Percentiles rank a stretch among this genome's conserved stretches.
phyloP scores from a whole-genome alignment of 2,329 filamentous ascomycete species.

The Ophiobolus disseminans region DNA sequence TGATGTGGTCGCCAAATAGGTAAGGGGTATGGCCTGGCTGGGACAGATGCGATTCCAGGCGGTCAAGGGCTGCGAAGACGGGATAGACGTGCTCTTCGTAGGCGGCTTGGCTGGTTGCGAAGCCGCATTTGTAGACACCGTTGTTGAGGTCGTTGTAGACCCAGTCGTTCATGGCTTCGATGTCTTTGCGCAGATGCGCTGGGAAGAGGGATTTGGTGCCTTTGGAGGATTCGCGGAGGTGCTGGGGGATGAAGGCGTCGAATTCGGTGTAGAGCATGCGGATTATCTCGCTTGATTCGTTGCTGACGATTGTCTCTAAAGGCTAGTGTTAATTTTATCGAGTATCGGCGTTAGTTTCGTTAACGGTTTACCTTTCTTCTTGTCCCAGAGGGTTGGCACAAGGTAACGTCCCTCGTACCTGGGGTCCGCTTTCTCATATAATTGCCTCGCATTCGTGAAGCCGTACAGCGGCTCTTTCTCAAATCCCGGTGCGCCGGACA shows the following conservation, averaged over 20 bases:
- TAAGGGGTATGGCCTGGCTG: constrained; percentile 65
- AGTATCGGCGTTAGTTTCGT: constrained; percentile 9
- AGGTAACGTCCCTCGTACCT: constrained; percentile 66
- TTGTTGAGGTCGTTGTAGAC: constrained; percentile 70
- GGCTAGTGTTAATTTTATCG: not conserved
- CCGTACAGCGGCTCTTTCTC: constrained; percentile 31
- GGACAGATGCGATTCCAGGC: constrained; percentile 73
- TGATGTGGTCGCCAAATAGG: constrained; percentile 76
- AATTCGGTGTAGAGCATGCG: constrained; percentile 43
- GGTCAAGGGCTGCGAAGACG: constrained; percentile 79
- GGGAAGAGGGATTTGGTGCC: constrained; percentile 72
- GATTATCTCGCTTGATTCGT: constrained; percentile 45
- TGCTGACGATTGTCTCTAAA: constrained; percentile 39
- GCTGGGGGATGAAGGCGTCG: constrained; percentile 28
- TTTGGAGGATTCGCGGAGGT: constrained; percentile 63
- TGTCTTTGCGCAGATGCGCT: constrained; percentile 64
- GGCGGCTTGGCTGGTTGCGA: constrained; percentile 81
- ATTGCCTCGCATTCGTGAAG: constrained; percentile 57
- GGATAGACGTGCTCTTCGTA: constrained; percentile 76
- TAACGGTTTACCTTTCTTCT: constrained; percentile 53
- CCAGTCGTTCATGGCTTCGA: constrained; percentile 82
- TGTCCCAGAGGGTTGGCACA: constrained; percentile 78
- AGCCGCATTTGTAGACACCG: constrained; percentile 69
- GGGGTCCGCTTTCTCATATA: constrained; percentile 74
- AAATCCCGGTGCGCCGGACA: constrained; percentile 22